Evolutionary conservation across 495 filamentous ascomycete genomes (phyloP).

Genomic region (Podospora tetraspora): DNA sequence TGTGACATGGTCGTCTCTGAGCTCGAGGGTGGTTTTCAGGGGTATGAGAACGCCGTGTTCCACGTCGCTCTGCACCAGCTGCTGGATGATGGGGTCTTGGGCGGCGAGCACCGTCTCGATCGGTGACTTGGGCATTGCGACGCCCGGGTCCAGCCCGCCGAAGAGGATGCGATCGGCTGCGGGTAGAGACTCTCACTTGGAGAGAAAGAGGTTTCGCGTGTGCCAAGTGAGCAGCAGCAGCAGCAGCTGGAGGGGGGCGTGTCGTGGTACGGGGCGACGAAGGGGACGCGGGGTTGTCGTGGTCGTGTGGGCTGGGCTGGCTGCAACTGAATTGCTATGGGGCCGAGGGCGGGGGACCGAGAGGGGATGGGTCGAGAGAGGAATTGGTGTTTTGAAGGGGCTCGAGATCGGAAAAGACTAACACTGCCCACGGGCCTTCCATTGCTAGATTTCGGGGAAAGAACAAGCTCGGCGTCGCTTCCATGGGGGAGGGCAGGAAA

Average conservation of each 20-base stretch:
- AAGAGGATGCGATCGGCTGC: neutral
- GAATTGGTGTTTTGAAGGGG: neutral
- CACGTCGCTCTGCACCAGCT: constrained; percentile 28
- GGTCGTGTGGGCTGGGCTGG: neutral
- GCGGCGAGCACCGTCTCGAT: constrained; percentile 22
- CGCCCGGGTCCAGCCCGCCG: neutral
- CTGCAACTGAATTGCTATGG: neutral
- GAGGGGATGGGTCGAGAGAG: neutral
- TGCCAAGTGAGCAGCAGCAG: neutral
- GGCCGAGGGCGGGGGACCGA: neutral
- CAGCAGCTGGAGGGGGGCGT: neutral
- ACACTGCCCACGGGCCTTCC: constrained; percentile 13
- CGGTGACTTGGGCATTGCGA: constrained; percentile 26
- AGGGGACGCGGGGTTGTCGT: neutral
- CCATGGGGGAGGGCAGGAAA: constrained; percentile 16
- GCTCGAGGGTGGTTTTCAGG: constrained; percentile 52
- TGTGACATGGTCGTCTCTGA: constrained; percentile 42
- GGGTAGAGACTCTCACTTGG: neutral
- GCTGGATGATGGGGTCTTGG: constrained; percentile 27
- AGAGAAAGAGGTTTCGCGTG: neutral
- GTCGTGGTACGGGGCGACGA: neutral
- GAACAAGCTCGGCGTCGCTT: constrained; percentile 19
- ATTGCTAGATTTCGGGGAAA: constrained; percentile 17
- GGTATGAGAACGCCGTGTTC: constrained; percentile 44
- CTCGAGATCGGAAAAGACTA: constrained; percentile 15